Evolutionary conservation across 1,284 basidiomycete species (phyloP).

Genomic region (Gymnopus androsaceus): DNA sequence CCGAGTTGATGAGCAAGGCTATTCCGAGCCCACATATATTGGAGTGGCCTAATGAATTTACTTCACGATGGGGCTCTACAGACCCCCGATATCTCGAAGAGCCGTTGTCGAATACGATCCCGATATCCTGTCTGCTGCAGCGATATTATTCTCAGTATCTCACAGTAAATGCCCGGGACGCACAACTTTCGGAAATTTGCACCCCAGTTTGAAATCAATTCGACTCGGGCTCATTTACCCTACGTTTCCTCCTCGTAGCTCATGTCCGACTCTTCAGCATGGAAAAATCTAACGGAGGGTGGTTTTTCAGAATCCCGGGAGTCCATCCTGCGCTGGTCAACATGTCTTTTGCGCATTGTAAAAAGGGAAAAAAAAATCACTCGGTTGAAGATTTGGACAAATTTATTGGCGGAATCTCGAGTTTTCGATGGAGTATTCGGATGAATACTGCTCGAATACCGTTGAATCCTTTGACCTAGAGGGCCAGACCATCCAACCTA

Average conservation of each 20-base stretch:
- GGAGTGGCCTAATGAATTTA: neutral
- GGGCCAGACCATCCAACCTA: neutral
- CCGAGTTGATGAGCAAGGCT: too few species aligned
- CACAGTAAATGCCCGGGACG: neutral
- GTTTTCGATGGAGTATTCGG: neutral
- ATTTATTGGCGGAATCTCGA: neutral
- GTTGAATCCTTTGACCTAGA: constrained; percentile 1
- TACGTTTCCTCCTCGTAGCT: neutral
- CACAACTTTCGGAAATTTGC: neutral
- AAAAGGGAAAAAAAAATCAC: too few species aligned
- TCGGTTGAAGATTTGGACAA: constrained; percentile 1
- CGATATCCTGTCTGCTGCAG: neutral
- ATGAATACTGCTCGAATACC: neutral
- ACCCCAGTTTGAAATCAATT: neutral
- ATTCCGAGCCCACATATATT: too few species aligned
- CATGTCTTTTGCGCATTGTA: neutral
- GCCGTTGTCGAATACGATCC: neutral
- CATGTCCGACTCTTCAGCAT: neutral
- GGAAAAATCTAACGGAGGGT: neutral
- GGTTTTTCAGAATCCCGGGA: neutral
- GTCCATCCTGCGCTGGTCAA: neutral
- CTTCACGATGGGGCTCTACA: neutral
- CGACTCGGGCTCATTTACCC: neutral
- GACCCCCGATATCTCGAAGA: neutral
- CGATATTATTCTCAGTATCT: neutral